A percentile compares a stretch with the other conserved stretches of the same genome.
These are phyloP conservation scores for Hypoxylon sp. DNA, from an alignment of 2,329 filamentous ascomycete species.

Conservation along the genomic window DNA sequence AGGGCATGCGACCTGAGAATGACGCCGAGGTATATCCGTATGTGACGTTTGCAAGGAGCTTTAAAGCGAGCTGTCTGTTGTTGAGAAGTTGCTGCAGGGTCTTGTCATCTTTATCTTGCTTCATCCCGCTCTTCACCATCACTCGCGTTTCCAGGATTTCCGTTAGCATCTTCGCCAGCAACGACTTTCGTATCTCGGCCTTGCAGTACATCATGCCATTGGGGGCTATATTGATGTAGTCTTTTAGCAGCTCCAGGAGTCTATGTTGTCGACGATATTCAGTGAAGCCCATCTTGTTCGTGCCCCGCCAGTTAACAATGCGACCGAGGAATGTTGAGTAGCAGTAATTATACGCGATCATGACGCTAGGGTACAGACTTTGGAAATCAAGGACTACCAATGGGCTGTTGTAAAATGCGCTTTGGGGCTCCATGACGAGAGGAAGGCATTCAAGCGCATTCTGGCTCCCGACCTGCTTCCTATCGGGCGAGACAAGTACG, in stretches of 20 bases:
- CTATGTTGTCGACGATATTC: slow-evolving; percentile 85
- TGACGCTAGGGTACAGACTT: slow-evolving; percentile 94
- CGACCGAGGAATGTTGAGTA: slow-evolving; percentile 96
- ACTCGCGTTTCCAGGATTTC: slow-evolving; percentile 96
- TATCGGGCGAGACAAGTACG: slow-evolving; percentile 88
- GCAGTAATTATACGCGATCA: slow-evolving; percentile 99
- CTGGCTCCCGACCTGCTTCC: slow-evolving; percentile 92
- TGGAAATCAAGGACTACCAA: slow-evolving; percentile 95
- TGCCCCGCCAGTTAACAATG: slow-evolving; percentile 88
- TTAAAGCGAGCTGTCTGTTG: slow-evolving; percentile 93
- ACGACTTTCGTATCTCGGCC: slow-evolving; percentile 85
- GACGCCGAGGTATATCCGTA: slow-evolving; percentile 98
- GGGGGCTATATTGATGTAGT: slow-evolving; percentile 91
- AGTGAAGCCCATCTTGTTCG: slow-evolving; percentile 93
- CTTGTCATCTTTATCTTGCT: slow-evolving; percentile 89
- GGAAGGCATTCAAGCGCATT: slow-evolving; percentile 96
- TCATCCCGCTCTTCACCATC: slow-evolving; percentile 99
- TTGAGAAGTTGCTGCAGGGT: slow-evolving; percentile 88
- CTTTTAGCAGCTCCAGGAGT: slow-evolving; percentile 82
- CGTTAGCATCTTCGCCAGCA: slow-evolving; percentile 95
- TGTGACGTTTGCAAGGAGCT: slow-evolving; percentile 97
- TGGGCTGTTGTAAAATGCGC: slow-evolving; percentile 92
- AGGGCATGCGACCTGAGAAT: slow-evolving; percentile 97
- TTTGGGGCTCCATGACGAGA: slow-evolving; percentile 97
- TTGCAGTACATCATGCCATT: slow-evolving; percentile 98